Conservation (phyloP, 345 rosid genomes). For the Brassica napus region DNA sequence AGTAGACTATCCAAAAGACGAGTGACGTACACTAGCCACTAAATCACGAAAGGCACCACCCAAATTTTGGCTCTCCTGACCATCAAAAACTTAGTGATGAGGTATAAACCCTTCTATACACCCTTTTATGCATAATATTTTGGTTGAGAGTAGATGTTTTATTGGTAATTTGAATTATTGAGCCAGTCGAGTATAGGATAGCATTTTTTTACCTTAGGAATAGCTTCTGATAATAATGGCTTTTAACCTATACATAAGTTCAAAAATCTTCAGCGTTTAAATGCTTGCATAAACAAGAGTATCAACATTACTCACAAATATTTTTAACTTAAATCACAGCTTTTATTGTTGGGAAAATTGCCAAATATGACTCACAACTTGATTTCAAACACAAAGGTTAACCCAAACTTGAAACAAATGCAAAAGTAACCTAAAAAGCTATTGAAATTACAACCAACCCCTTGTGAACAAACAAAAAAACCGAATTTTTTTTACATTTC, state of each 20-base stretch:
- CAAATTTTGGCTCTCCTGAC: slow-evolving; percentile 61
- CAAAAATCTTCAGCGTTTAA: background rate
- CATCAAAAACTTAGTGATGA: slow-evolving; percentile 87
- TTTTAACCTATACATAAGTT: background rate
- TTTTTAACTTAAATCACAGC: background rate
- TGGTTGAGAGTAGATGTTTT: background rate
- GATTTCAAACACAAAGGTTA: too few species aligned
- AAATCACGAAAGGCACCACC: slow-evolving; percentile 91
- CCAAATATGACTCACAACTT: too few species aligned
- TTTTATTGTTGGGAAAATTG: too few species aligned
- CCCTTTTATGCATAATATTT: background rate
- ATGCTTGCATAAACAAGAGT: background rate
- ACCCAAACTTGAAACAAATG: too few species aligned
- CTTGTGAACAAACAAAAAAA: too few species aligned
- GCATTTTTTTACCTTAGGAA: background rate
- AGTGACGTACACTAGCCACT: slow-evolving; percentile 66
- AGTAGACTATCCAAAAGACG: slow-evolving; percentile 86
- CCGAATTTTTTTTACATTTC: too few species aligned
- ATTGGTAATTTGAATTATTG: background rate
- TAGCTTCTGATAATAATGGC: background rate
- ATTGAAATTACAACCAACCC: too few species aligned
- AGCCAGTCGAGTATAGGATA: background rate
- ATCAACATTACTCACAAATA: background rate
- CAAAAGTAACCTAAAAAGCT: too few species aligned
- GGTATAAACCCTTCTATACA: slow-evolving; percentile 41